Base-by-base conservation (phyloP, 2,329 filamentous ascomycete genomes). In the Aureobasidium sp. region DNA sequence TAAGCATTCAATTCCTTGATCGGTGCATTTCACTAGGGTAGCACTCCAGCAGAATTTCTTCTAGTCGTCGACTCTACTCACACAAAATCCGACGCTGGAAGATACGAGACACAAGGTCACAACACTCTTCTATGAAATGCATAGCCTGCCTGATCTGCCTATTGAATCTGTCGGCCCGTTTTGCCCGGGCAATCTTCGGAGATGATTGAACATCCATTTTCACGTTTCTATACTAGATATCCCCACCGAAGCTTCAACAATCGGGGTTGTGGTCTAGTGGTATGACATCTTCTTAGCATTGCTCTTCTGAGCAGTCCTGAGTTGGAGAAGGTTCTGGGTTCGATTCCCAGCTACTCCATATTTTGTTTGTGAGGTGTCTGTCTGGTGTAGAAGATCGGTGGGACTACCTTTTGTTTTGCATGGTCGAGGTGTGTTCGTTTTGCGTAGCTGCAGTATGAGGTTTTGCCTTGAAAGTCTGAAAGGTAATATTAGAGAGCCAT, bases 251-350 rank as follows among this genome's bases (percentile, higher is more conserved):
- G 21, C 37, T 21, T 27, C 35, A 42, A 19, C 35, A 29, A 55
- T 21, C 21, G 51, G 51, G 51, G 37, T 55, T 55, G 51, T 43
- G 51, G 51, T 55, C 51, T 55, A 55, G 51, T 55, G 51, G 51
- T 55, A 55, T 55, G 51, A 55, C 51, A 55, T 55, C 51, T 55
- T 55, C 51, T 55, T 55, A 55, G 51, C 51, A 55, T 55, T 33
- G 25, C 51, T 55, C n/a, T 17, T 23, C 1, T 17, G 23, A 55
- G 51, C n/a, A n/a, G 17, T 33, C 5, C 51, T 55, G 51, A 55
- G 51, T 55, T 53, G 51, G 51, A 55, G 51, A 55, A 55, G 51
- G 51, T 55, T 55, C 51, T 55, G 51, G 38, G 51, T 55, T 55
- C 51, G 51, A 55, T 55, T 55, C 38, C 51, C 51, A 55, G 37